Percentiles rank a stretch among this genome's conserved stretches.
These are phyloP conservation scores for Teunomyces cretensis DNA, from an alignment of 805 yeast genomes.

Conservation along the genomic window DNA sequence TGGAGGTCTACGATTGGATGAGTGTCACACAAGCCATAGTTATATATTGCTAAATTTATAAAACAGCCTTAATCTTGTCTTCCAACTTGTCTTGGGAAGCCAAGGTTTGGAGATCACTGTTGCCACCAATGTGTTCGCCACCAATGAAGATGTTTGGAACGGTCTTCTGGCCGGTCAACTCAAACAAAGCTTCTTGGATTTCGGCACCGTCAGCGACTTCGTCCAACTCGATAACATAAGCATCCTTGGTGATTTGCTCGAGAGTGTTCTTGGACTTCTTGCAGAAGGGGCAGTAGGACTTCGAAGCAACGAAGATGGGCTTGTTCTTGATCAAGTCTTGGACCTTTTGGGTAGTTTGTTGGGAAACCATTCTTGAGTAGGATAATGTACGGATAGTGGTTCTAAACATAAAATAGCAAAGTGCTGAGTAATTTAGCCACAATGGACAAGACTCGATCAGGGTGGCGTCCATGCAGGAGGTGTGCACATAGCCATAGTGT, in stretches of 20 bases:
- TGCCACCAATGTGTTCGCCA: slow-evolving; percentile 95
- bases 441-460: too few species aligned
- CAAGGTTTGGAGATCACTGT: slow-evolving; percentile 80
- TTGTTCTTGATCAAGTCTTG: slow-evolving; percentile 62
- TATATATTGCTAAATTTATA: slow-evolving; percentile 16
- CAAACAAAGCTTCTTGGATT: slow-evolving; percentile 73
- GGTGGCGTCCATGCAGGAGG: not conserved
- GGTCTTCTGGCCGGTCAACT: slow-evolving; percentile 85
- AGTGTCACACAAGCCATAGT: not conserved
- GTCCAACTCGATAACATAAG: slow-evolving; percentile 57
- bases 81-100: slow-evolving; percentile 61
- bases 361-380: slow-evolving; percentile 52
- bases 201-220: slow-evolving; percentile 68
- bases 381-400: slow-evolving; percentile 13
- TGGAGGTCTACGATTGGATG: too few species aligned
- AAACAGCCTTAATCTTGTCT: slow-evolving; percentile 36
- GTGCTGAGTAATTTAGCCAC: not conserved
- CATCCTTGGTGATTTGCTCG: slow-evolving; percentile 40
- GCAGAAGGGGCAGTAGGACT: slow-evolving; percentile 50
- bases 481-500: too few species aligned
- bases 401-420: not conserved
- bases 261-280: slow-evolving; percentile 44
- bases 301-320: slow-evolving; percentile 78
- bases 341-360: slow-evolving; percentile 56
- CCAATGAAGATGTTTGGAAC: slow-evolving; percentile 91